Conservation (phyloP, 2,329 filamentous ascomycete genomes). For the Karstenula rhodostoma region DNA sequence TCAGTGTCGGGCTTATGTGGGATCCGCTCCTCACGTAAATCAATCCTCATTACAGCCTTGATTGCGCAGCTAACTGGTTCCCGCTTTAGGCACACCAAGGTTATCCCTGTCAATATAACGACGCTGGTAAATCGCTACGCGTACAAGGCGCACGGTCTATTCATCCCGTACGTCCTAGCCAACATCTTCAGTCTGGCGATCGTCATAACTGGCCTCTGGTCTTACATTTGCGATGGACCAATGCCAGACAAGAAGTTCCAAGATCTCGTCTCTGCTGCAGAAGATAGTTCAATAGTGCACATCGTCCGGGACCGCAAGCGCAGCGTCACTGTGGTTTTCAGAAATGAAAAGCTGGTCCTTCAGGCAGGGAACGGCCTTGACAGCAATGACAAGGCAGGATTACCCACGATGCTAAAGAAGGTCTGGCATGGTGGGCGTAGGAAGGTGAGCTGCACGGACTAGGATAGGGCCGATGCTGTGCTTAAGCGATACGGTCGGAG, state of each 20-base stretch:
- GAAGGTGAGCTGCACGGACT: conserved; percentile 3
- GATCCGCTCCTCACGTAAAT: conserved; percentile 23
- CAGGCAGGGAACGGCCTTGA: not conserved
- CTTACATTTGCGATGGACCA: conserved; percentile 19
- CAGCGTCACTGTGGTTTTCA: conserved; percentile 13
- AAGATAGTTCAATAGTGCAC: conserved; percentile 18
- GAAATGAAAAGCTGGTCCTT: conserved; percentile 14
- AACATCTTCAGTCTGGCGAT: conserved; percentile 19
- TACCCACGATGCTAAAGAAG: not conserved
- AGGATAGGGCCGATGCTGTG: not conserved
- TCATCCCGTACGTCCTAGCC: conserved; percentile 20
- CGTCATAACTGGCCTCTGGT: conserved; percentile 17
- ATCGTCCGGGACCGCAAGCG: conserved; percentile 15
- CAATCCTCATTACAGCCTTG: not conserved
- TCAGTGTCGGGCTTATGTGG: conserved; percentile 23
- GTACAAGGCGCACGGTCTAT: conserved; percentile 19
- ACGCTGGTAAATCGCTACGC: conserved; percentile 19
- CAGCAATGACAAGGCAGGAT: not conserved
- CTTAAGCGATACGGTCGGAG: conserved; percentile 9
- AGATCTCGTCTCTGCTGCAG: conserved; percentile 19
- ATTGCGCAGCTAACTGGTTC: not conserved
- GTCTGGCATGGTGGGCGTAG: not conserved
- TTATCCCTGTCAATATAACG: not conserved
- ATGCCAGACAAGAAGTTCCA: conserved; percentile 25
- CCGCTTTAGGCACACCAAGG: conserved; percentile 1